These are phyloP conservation scores for Bauhinia variegata DNA, from an alignment of 306 rosid genomes.

Conservation along the genomic window DNA sequence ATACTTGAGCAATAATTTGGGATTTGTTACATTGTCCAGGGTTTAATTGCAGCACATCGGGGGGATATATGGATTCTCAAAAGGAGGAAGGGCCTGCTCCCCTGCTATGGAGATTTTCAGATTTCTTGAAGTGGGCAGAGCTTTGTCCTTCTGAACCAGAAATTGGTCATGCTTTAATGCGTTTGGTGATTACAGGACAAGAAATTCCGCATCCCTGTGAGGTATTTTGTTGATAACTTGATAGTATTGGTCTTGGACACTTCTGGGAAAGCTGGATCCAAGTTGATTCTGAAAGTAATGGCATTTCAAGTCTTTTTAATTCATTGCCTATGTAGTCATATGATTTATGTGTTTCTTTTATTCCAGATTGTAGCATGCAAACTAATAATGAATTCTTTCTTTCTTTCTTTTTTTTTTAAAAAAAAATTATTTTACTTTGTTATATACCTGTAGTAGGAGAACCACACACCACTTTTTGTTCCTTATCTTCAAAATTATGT, in stretches of 20 bases:
- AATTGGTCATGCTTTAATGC: slow-evolving; percentile 96
- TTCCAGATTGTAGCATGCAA: too few relatives aligned
- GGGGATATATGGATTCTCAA: slow-evolving; percentile 96
- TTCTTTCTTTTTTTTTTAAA: too few relatives aligned
- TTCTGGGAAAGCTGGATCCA: neutral
- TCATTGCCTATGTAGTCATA: too few relatives aligned
- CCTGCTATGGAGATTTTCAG: slow-evolving; percentile 90
- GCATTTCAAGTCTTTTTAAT: too few relatives aligned
- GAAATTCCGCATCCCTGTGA: slow-evolving; percentile 98
- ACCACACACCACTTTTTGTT: too few relatives aligned
- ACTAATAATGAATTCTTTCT: neutral
- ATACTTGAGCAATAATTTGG: slow-evolving; percentile 14
- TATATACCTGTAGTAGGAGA: neutral
- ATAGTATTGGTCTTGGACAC: slow-evolving; percentile 9
- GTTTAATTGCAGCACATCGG: slow-evolving; percentile 97
- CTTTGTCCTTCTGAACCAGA: slow-evolving; percentile 96
- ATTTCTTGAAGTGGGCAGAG: slow-evolving; percentile 98
- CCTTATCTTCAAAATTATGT: neutral
- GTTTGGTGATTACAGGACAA: slow-evolving; percentile 98
- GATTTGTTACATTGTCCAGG: slow-evolving; percentile 53
- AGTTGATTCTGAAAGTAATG: too few relatives aligned
- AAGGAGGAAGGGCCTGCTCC: slow-evolving; percentile 99
- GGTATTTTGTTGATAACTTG: slow-evolving; percentile 54
- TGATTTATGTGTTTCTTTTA: too few relatives aligned
- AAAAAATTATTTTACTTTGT: neutral